Evolutionary conservation across 2,329 filamentous ascomycete genomes (phyloP).

Genomic region (Colletotrichum sidae): DNA sequence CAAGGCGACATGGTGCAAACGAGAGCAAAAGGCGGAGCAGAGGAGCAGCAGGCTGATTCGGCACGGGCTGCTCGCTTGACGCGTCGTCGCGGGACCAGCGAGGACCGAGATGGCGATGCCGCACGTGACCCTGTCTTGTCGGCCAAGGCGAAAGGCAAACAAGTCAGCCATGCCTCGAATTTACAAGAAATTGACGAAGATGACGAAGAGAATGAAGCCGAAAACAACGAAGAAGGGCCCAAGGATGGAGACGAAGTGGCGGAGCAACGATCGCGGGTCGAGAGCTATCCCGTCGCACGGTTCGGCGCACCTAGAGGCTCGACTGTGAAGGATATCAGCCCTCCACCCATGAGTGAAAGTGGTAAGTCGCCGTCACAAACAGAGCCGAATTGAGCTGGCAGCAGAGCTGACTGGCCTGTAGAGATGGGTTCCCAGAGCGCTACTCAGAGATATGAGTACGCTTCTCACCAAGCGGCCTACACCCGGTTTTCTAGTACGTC

Average conservation of each 20-base stretch:
- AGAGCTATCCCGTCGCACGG: conserved; percentile 5
- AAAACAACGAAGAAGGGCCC: background rate
- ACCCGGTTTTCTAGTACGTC: conserved; percentile 24
- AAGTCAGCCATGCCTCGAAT: conserved; percentile 10
- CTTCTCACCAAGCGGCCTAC: conserved; percentile 9
- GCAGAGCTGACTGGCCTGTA: conserved; percentile 4
- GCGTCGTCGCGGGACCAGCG: conserved; percentile 14
- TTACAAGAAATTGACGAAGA: conserved; percentile 2
- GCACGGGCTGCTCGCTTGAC: conserved; percentile 10
- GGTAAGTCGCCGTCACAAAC: conserved; percentile 10
- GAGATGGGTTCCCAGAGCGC: conserved; percentile 28
- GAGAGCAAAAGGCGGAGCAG: conserved; percentile 15
- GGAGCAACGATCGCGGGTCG: background rate
- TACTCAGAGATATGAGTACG: conserved; percentile 1
- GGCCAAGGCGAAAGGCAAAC: conserved; percentile 2
- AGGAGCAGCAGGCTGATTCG: conserved; percentile 2
- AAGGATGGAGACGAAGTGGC: conserved; percentile 2
- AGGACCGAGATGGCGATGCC: background rate
- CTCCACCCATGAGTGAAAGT: conserved; percentile 26
- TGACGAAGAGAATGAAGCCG: conserved; percentile 4
- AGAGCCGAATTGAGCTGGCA: background rate
- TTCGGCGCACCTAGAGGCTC: conserved; percentile 15
- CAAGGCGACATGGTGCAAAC: conserved; percentile 23
- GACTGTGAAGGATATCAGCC: conserved; percentile 21
- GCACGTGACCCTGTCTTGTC: background rate